phyloP scores from a whole-genome alignment of 805 yeast genomes.

The Saturnispora silvae region DNA sequence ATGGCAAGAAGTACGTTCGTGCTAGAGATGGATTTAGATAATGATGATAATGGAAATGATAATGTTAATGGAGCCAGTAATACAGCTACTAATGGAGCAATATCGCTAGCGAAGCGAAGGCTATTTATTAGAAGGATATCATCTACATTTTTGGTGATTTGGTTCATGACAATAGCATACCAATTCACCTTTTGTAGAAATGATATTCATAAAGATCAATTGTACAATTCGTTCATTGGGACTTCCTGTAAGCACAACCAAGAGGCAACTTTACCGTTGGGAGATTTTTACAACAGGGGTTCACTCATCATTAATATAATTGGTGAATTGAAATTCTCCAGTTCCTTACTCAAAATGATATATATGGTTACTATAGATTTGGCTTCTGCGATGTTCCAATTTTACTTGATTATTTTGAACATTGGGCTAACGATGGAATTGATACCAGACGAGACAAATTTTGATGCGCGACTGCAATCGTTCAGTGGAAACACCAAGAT shows the following conservation, averaged over 20 bases:
- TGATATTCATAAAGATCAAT: no score
- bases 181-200: conserved; percentile 30
- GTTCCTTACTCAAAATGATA: conserved; percentile 20
- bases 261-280: no score
- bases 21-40: no score
- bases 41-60: no score
- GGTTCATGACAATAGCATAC: conserved; percentile 22
- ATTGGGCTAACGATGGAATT: conserved; percentile 22
- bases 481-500: conserved; percentile 27
- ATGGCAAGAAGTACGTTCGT: no score
- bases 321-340: conserved; percentile 30
- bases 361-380: conserved; percentile 24
- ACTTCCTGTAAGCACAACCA: background rate
- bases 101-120: conserved; percentile 15
- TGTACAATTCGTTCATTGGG: conserved; percentile 1
- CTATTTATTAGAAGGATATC: conserved; percentile 25
- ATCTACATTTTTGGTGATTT: conserved; percentile 16
- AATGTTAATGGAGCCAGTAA: no score
- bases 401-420: conserved; percentile 23
- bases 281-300: conserved; percentile 29
- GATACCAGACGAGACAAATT: conserved; percentile 12
- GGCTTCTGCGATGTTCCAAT: conserved; percentile 23
- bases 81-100: background rate
- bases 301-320: conserved; percentile 33
- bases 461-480: no score